Conservation (phyloP, 495 filamentous ascomycete species). For the Haplographium delicatum region DNA sequence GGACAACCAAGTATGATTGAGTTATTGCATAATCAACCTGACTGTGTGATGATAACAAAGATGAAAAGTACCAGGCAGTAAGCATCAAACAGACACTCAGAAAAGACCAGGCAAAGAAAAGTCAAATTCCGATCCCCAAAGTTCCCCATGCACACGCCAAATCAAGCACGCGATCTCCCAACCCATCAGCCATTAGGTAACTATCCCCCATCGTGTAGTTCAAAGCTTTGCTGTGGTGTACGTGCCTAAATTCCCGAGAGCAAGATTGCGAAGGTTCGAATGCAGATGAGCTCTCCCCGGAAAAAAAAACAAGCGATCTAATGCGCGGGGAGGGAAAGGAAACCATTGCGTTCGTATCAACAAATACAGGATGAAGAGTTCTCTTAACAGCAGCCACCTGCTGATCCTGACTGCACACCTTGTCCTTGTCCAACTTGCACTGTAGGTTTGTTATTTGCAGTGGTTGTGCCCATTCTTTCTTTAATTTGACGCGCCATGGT, state of each 20-base stretch:
- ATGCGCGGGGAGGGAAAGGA: constrained; percentile 23
- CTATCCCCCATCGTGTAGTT: constrained; percentile 19
- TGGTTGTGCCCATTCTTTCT: constrained; percentile 94
- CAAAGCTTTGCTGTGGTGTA: constrained; percentile 16
- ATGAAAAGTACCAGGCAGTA: constrained; percentile 20
- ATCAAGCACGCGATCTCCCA: constrained; percentile 11
- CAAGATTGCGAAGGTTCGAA: constrained; percentile 11
- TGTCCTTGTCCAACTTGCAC: constrained; percentile 92
- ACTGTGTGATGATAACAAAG: constrained; percentile 19
- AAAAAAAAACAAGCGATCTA: constrained; percentile 25
- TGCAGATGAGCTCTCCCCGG: constrained; percentile 23
- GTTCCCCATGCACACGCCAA: constrained; percentile 18
- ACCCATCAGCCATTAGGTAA: constrained; percentile 23
- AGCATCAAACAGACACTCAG: constrained; percentile 19
- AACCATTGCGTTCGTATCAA: constrained; percentile 18
- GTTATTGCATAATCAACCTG: constrained; percentile 19
- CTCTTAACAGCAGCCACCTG: constrained; percentile 88
- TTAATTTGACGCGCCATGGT: constrained; percentile 99
- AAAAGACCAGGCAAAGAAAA: constrained; percentile 18
- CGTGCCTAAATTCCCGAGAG: constrained; percentile 12
- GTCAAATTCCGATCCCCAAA: constrained; percentile 18
- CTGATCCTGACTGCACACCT: constrained; percentile 86
- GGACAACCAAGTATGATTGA: constrained; percentile 13
- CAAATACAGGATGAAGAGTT: neutral
- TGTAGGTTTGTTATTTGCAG: constrained; percentile 94